A percentile compares a stretch with the other conserved stretches of the same genome.
These are phyloP conservation scores for Cutaneotrichosporon arboriforme DNA, from an alignment of 1,284 basidiomycete species.

Conservation along the genomic window DNA sequence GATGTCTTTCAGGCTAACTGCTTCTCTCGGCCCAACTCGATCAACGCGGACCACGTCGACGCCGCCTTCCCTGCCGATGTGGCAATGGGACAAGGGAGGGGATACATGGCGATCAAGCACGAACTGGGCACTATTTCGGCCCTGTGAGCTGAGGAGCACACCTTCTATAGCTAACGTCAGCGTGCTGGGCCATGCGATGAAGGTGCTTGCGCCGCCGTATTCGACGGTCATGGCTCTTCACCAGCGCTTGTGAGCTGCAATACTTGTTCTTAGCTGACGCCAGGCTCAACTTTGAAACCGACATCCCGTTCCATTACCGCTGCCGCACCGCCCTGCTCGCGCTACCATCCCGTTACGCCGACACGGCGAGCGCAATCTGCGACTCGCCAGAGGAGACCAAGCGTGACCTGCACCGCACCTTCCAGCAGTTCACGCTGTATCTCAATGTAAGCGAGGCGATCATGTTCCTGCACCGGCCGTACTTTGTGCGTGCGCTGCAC, in stretches of 20 bases:
- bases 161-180: neutral
- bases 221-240: constrained; percentile 14
- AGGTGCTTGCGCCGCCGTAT: constrained; percentile 10
- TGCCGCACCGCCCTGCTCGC: constrained; percentile 21
- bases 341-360: constrained; percentile 19
- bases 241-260: neutral
- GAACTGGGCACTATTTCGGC: constrained; percentile 14
- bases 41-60: constrained; percentile 19
- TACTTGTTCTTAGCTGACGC: neutral
- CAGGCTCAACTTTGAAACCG: constrained; percentile 19
- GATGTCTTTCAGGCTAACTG: constrained; percentile 34
- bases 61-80: constrained; percentile 12
- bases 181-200: constrained; percentile 16
- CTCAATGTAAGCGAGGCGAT: constrained; percentile 26
- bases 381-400: constrained; percentile 18
- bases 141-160: neutral
- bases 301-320: constrained; percentile 20
- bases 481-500: constrained; percentile 26
- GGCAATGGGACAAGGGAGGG: neutral
- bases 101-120: constrained; percentile 25
- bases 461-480: constrained; percentile 28
- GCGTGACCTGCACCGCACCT: constrained; percentile 18
- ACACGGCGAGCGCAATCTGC: constrained; percentile 9
- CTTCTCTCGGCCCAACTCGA: constrained; percentile 26
- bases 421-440: constrained; percentile 24